phyloP scores from a whole-genome alignment of 1,284 basidiomycete genomes.

The Entoloma clypeatum region DNA sequence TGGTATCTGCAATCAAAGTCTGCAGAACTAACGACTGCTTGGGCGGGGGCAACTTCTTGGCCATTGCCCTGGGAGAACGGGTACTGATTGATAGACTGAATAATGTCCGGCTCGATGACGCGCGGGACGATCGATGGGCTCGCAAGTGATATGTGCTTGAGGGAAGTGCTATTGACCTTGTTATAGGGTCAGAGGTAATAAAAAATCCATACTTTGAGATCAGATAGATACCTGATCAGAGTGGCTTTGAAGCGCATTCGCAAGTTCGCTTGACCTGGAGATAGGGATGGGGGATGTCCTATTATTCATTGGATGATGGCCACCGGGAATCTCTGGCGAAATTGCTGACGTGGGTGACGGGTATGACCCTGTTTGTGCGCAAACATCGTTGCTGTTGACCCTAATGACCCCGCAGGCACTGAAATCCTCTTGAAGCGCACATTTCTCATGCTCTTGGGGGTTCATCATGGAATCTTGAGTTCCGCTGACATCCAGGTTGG shows the following conservation, averaged over 20 bases:
- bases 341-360: constrained; percentile 41
- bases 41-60: constrained; percentile 10
- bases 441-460: constrained; percentile 17
- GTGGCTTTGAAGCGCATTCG: constrained; percentile 39
- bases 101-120: constrained; percentile 7
- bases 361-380: constrained; percentile 25
- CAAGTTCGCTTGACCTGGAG: constrained; percentile 43
- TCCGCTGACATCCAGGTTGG: constrained; percentile 43
- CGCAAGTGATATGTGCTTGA: constrained; percentile 6
- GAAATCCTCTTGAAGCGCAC: constrained; percentile 28
- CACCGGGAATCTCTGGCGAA: constrained; percentile 40
- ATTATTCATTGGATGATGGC: constrained; percentile 34
- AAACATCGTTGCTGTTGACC: constrained; percentile 13
- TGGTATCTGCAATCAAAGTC: constrained; percentile 16
- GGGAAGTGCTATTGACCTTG: constrained; percentile 2
- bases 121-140: constrained; percentile 2
- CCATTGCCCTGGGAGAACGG: constrained; percentile 13
- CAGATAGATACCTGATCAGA: constrained; percentile 29
- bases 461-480: constrained; percentile 19
- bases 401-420: constrained; percentile 18
- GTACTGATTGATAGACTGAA: constrained; percentile 13
- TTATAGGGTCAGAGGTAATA: constrained; percentile 2
- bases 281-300: constrained; percentile 28
- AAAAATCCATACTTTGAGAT: not conserved
- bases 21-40: not conserved